Percentiles rank a stretch among this genome's conserved stretches.
These are phyloP conservation scores for Citrus cavaleriei DNA, from an alignment of 345 rosid genomes.

Conservation along the genomic window DNA sequence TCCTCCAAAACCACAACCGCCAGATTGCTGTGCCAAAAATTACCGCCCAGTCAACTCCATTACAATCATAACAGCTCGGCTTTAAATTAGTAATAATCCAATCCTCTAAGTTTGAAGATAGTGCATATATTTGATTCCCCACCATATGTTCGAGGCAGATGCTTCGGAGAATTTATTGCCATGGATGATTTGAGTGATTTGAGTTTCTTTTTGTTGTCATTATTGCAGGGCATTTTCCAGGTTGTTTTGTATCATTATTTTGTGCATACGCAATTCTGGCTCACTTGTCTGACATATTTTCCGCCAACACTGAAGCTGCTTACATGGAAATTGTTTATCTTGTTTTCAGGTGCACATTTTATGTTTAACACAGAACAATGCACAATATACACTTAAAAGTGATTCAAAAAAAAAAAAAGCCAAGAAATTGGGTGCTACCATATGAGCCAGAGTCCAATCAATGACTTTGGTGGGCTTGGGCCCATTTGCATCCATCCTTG, in stretches of 20 bases:
- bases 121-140: background rate
- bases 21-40: no score
- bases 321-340: slow-evolving; percentile 88
- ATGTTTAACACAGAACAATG: no score
- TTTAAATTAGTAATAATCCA: no score
- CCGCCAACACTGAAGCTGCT: slow-evolving; percentile 36
- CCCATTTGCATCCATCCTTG: background rate
- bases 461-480: background rate
- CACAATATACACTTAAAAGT: no score
- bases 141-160: background rate
- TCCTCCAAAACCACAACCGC: no score
- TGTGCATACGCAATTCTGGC: slow-evolving; percentile 72
- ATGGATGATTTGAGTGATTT: background rate
- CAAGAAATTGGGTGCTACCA: no score
- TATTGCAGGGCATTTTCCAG: slow-evolving; percentile 78
- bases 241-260: slow-evolving; percentile 79
- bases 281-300: slow-evolving; percentile 67
- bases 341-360: slow-evolving; percentile 70
- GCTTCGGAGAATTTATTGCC: background rate
- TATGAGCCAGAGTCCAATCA: background rate
- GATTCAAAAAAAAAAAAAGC: no score
- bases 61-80: no score
- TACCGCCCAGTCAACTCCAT: no score
- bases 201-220: background rate
- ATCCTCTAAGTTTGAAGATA: background rate